Base-by-base conservation (phyloP, 768 basidiomycete genomes). In the Termitomyces sp. region DNA sequence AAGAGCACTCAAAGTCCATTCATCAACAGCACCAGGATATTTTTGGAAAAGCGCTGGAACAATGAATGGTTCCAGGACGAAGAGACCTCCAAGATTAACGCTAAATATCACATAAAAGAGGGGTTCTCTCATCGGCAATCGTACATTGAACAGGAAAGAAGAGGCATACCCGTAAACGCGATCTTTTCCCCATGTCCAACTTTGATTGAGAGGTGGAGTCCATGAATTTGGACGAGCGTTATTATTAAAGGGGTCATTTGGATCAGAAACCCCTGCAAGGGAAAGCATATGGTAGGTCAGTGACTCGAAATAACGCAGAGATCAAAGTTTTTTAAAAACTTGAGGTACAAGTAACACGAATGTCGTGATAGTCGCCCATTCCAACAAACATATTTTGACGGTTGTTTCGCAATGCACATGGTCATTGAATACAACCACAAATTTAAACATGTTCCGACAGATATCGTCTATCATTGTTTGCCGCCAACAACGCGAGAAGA, bases 21-120 rank as follows among this genome's bases (percentile, higher is more conserved):
- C 90, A 64, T 92, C 89, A 12, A 78, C 71, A 5, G 83, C 75
- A 18, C 72, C 68, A 11, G 80, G 73, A 66, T 88, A 90, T 60
- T 82, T 82, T 62, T 89, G 81, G 74, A 75, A 89, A 32, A 89
- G 71, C 4, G 79, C 76, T 3, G 90, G 89, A 3, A 79, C 68
- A 66, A 91, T 90, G 63, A 68, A 76, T 13, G 89, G 90, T 64
- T 94, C 91, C 31, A 86, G 72, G 6, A 85, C 84, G 62, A 92
- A 83, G 67, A 87, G 83, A 12, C 91, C 91, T 40, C 86, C 88
- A 32, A 93, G 70, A 66, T 92, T 93, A 50, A 89, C 86, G 52
- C 85, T 90, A 59, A 3, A 51, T 35, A 45, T 45, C 15, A 33
- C 36, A 44, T 53, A 39, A 31, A 39, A 41, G n/a, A 52, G 60